Base-by-base conservation (phyloP, 2,329 filamentous ascomycete species). In the Plenodomus lindquistii region DNA sequence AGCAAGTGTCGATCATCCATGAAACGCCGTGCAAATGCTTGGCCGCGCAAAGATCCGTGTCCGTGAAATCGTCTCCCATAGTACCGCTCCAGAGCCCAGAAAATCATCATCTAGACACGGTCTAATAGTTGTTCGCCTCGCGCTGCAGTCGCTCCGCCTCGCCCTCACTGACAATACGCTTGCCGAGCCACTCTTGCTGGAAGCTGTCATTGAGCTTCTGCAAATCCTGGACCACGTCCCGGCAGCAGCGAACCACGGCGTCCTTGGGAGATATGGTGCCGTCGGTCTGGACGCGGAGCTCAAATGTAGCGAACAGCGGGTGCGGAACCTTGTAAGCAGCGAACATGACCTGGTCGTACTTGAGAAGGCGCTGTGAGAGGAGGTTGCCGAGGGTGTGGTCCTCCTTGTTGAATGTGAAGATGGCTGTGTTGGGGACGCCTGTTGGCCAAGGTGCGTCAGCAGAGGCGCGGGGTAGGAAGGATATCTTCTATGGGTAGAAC, bases 381-480 rank as follows among this genome's bases (percentile, higher is more conserved):
- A 99, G 81, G 73, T 99, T 97, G 63, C 87, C 94, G 20, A 99
- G 83, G 1, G 93, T 97, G 76, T 97, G 93, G 65, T 99, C 94
- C 73, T 99, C 94, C 74, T 97, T 97, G 75, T 91, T 90, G 75
- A 99, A 86, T 50, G 90, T 85, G 77, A 99, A 99, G 74, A 97
- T 89, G 9, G 91, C 89, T n/a, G 89, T 91, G 71, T 96, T 96
- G 18, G 93, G 90, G 70, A 96, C 91, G 67, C 91, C 91, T 94
- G 45, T 46, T n/a, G 40, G 16, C 35, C 50, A 37, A 19, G 8
- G 24, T 53, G n/a, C 48, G 46, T 15, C 9, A 11, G 35, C 34
- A 42, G 11, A 37, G 9, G 36, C 22, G 9, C 19, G 38, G 40
- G 29, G 35, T 31, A 31, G 27, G 27, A 31, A 13, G 27, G 11